phyloP scores from a whole-genome alignment of 2,329 filamentous ascomycete genomes.

The Trichoderma sp. region DNA sequence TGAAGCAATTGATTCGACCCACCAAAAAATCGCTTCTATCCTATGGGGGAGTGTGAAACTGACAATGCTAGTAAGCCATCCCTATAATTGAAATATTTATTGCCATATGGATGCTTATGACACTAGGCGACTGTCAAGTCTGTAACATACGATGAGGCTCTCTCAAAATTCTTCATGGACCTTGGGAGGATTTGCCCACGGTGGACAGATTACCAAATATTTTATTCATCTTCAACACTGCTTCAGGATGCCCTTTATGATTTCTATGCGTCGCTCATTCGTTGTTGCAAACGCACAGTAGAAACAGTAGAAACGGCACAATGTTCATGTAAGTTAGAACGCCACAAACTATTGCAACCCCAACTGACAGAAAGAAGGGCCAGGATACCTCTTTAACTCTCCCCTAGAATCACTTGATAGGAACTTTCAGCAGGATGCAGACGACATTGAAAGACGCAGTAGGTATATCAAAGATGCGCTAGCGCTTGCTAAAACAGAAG shows the following conservation, averaged over 20 bases:
- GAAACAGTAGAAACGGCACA: slow-evolving; percentile 31
- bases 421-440: slow-evolving; percentile 28
- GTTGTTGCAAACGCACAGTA: slow-evolving; percentile 38
- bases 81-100: accelerated
- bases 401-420: slow-evolving; percentile 34
- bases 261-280: slow-evolving; percentile 40
- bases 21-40: slow-evolving; percentile 41
- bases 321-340: slow-evolving; percentile 30
- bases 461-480: not conserved
- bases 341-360: not conserved
- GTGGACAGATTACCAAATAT: slow-evolving; percentile 39
- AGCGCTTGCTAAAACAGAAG: not conserved
- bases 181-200: slow-evolving; percentile 38
- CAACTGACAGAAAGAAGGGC: not conserved
- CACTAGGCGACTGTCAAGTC: slow-evolving; percentile 37
- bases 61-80: slow-evolving; percentile 37
- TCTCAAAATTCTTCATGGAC: slow-evolving; percentile 39
- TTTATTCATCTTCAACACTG: slow-evolving; percentile 37
- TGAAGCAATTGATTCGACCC: slow-evolving; percentile 40
- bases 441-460: not conserved
- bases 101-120: not conserved
- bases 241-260: slow-evolving; percentile 37
- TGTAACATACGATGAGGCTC: slow-evolving; percentile 42
- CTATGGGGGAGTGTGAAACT: slow-evolving; percentile 48
- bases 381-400: slow-evolving; percentile 15